A percentile compares a stretch with the other conserved stretches of the same genome.
phyloP scores from a whole-genome alignment of 2,329 filamentous ascomycete species.

The Fusarium temperatum region DNA sequence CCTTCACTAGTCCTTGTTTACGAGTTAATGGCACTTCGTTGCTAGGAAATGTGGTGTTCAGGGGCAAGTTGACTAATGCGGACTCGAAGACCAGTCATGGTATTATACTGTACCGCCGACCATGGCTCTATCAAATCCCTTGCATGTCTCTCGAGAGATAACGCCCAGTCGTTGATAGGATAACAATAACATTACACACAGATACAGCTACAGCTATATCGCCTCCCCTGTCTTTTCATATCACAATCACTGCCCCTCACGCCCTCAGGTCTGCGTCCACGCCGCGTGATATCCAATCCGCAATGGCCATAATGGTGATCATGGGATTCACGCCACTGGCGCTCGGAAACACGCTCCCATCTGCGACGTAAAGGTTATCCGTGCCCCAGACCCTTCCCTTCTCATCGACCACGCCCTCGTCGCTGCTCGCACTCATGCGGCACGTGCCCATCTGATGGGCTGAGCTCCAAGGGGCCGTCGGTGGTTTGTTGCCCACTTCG shows the following conservation, averaged over 20 bases:
- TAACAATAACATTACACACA: conserved; percentile 11
- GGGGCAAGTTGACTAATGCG: conserved; percentile 14
- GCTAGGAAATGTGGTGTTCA: conserved; percentile 14
- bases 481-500: conserved; percentile 58
- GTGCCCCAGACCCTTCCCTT: conserved; percentile 72
- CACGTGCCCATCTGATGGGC: conserved; percentile 86
- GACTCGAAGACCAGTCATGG: neutral
- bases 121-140: conserved; percentile 17
- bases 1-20: neutral
- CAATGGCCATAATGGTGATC: conserved; percentile 78
- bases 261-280: conserved; percentile 57
- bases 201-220: neutral
- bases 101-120: neutral
- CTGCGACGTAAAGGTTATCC: conserved; percentile 73
- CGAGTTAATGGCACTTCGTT: conserved; percentile 24
- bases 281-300: conserved; percentile 70
- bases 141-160: conserved; percentile 11
- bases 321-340: conserved; percentile 85
- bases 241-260: conserved; percentile 7
- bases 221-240: conserved; percentile 2
- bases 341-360: conserved; percentile 79
- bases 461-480: conserved; percentile 66
- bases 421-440: conserved; percentile 69
- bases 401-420: conserved; percentile 66
- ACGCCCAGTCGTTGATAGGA: conserved; percentile 25